A percentile compares a stretch with the other conserved stretches of the same genome.
phyloP scores from a whole-genome alignment of 441 rosid genomes.

The Pelargonium citronellum region DNA sequence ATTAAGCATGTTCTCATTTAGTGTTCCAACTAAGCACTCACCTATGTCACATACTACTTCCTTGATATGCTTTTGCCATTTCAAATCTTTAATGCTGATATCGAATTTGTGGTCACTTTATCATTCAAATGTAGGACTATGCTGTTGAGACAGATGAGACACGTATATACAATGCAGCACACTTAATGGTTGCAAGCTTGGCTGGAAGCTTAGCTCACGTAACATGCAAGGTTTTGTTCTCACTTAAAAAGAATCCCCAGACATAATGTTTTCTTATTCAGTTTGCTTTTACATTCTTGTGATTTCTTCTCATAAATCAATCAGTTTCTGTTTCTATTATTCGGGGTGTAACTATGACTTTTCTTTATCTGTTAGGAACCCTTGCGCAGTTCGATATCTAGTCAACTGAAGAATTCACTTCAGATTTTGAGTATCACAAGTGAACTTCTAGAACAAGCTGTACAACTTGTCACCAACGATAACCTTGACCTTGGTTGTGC shows the following conservation, averaged over 20 bases:
- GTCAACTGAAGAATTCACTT: conserved; percentile 71
- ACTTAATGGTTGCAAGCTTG: conserved; percentile 97
- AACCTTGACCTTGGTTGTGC: conserved; percentile 99
- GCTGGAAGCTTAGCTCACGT: conserved; percentile 99
- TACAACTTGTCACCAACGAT: conserved; percentile 94
- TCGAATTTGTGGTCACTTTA: not conserved
- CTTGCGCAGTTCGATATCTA: conserved; percentile 78
- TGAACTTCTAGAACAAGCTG: conserved; percentile 83
- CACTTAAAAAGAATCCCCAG: not conserved
- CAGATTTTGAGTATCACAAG: conserved; percentile 58
- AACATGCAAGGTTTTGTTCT: conserved; percentile 82
- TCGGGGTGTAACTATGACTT: conserved; percentile 9
- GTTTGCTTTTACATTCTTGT: not conserved
- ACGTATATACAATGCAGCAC: conserved; percentile 88
- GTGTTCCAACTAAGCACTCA: not conserved
- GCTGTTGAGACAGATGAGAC: conserved; percentile 88
- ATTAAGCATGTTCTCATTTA: not conserved
- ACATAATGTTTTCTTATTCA: not conserved
- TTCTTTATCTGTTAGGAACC: conserved; percentile 65
- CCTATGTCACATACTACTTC: not conserved
- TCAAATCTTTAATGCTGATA: not conserved
- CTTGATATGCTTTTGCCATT: not conserved
- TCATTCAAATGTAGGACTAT: conserved; percentile 59
- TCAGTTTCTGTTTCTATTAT: conserved; percentile 11
- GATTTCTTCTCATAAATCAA: conserved; percentile 13